Percentiles rank a stretch among this genome's conserved stretches.
Evolutionary conservation across 1,139 yeast species (phyloP).

Genomic region (Zygosaccharomyces sapae): DNA sequence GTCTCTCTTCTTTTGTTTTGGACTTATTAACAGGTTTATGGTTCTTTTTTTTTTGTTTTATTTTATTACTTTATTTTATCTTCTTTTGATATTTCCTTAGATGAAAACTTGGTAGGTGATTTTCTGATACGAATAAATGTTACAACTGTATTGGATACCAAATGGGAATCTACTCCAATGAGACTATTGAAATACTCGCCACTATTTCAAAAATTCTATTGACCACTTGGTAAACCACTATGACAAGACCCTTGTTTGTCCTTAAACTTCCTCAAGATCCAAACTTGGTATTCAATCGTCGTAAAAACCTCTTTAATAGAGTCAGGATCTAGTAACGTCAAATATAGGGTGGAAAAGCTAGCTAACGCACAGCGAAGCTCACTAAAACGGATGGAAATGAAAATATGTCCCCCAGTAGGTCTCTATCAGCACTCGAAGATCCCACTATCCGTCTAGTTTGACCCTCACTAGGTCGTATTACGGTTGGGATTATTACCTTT

Average conservation of each 20-base stretch:
- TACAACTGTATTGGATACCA: conserved; percentile 4
- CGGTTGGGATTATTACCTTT: conserved; percentile 5
- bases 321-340: conserved; percentile 2
- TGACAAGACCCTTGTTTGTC: neutral
- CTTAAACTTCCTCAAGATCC: neutral
- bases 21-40: conserved; percentile 2
- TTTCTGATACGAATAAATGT: neutral
- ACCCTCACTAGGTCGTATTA: neutral
- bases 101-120: neutral
- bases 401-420: conserved; percentile 15
- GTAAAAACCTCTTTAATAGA: neutral
- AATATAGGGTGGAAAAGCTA: conserved; percentile 2
- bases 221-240: conserved; percentile 3
- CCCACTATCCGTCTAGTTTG: conserved; percentile 6
- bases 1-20: conserved; percentile 7
- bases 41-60: neutral
- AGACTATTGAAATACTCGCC: conserved; percentile 2
- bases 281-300: neutral
- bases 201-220: conserved; percentile 1
- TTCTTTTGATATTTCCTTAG: neutral
- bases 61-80: neutral
- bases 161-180: conserved; percentile 1
- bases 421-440: conserved; percentile 11
- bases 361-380: conserved; percentile 10
- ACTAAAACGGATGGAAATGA: conserved; percentile 12